A percentile compares a stretch with the other conserved stretches of the same genome.
These are phyloP conservation scores for Laburnicola sp. DNA, from an alignment of 2,329 filamentous ascomycete genomes.

Conservation along the genomic window DNA sequence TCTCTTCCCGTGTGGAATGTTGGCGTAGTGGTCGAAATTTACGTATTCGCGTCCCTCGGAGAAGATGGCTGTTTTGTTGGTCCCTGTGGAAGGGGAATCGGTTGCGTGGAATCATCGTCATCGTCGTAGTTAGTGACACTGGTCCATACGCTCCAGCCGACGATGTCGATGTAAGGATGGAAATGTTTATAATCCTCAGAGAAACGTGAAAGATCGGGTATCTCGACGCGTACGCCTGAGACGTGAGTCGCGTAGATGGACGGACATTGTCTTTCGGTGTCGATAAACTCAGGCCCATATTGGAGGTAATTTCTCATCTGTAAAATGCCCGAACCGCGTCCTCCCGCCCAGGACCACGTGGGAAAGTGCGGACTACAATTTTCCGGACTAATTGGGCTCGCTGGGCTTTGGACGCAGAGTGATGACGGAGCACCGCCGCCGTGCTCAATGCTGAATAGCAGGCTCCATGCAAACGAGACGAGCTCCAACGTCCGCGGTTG, in stretches of 20 bases:
- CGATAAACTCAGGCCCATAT: too few relatives aligned
- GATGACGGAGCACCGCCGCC: too few relatives aligned
- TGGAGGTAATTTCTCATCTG: too few relatives aligned
- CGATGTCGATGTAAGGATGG: neutral
- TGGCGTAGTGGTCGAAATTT: neutral
- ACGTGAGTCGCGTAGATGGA: neutral
- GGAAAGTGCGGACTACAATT: neutral
- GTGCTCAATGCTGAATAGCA: neutral
- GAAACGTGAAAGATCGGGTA: neutral
- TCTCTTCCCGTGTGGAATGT: neutral
- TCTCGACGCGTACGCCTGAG: neutral
- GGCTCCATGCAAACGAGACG: neutral
- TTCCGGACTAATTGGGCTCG: too few relatives aligned
- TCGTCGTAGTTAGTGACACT: neutral
- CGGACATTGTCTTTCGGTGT: neutral
- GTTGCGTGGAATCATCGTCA: too few relatives aligned
- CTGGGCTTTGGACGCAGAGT: too few relatives aligned
- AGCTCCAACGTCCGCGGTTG: neutral
- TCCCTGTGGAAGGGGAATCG: too few relatives aligned
- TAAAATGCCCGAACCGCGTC: neutral
- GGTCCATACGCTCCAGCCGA: neutral
- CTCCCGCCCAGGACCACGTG: neutral
- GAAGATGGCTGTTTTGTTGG: neutral
- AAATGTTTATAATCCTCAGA: neutral
- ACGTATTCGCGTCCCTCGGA: neutral